Base-by-base conservation (phyloP, 1,284 basidiomycete species). In the Tilletia setariae region DNA sequence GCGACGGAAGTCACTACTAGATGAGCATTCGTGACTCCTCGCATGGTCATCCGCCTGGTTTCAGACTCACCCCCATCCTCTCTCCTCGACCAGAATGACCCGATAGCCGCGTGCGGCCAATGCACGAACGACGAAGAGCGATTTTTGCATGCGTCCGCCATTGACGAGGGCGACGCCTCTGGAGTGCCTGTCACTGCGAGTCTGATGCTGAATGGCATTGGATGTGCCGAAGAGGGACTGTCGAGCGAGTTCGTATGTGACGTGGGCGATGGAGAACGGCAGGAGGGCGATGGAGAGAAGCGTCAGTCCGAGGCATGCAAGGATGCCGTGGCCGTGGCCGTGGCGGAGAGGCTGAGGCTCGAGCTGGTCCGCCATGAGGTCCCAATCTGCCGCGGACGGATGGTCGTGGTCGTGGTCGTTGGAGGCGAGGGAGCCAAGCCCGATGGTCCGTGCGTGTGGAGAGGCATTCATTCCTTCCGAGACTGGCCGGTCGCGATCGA, bases 111-210 rank as follows among this genome's bases (percentile, higher is more conserved):
- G 81, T 59, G 81, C 75, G 30, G 81, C 82, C 68, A 85, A 82
- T 0, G 83, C 83, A 32, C 84, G 72, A n/a, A 82, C 83, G 43
- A 84, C 75, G 78, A 77, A 79, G 66, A 85, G 75, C 25, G 83
- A 80, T 67, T 84, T 85, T 28, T 82, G 79, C 82, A 84, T 84
- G n/a, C 83, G 74, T 21, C 83, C 84, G 35, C 84, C 84, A 67
- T 82, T 84, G 63, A 85, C 79, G 7, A 85, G 79, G 8, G 84
- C 84, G 71, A 67, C 35, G 25, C 16, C 25, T 3, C 15, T 19
- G 15, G 13, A 15, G 2, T 35, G 19, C 25, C 28, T 30, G 15
- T 32, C 53, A 9, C n/a, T n/a, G n/a, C n/a, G n/a, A n/a, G n/a
- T n/a, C n/a, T n/a, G n/a, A n/a, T n/a, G n/a, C n/a, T n/a, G n/a